Conservation (phyloP, 2,329 filamentous ascomycete genomes). For the Aspergillus glaucus region DNA sequence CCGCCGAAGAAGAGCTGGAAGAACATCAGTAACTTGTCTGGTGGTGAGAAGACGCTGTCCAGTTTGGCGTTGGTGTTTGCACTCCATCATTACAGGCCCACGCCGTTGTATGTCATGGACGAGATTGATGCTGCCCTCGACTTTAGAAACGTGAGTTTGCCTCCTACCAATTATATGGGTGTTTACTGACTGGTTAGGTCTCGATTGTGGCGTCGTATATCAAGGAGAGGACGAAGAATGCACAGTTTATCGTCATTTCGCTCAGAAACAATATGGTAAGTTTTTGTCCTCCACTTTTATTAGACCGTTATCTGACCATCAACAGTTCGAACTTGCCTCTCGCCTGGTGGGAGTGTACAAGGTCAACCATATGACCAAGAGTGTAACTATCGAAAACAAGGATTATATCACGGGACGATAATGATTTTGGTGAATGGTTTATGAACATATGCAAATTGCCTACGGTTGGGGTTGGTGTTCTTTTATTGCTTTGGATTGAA, state of each 20-base stretch:
- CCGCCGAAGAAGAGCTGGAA: slow-evolving; percentile 99
- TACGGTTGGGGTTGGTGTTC: not conserved
- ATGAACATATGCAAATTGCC: not conserved
- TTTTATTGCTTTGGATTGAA: not conserved
- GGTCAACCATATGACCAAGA: slow-evolving; percentile 98
- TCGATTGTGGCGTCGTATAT: slow-evolving; percentile 98
- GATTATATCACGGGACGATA: slow-evolving; percentile 57
- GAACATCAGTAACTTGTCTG: slow-evolving; percentile 92
- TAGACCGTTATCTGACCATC: slow-evolving; percentile 4
- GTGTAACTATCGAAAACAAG: slow-evolving; percentile 78
- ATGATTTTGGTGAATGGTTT: slow-evolving; percentile 8
- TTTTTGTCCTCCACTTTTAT: not conserved
- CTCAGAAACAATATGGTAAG: slow-evolving; percentile 88
- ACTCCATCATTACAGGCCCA: slow-evolving; percentile 95
- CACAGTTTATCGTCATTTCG: slow-evolving; percentile 97
- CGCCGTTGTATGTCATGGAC: slow-evolving; percentile 97
- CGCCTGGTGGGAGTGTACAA: slow-evolving; percentile 97
- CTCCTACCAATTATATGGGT: not conserved
- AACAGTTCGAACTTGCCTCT: slow-evolving; percentile 81
- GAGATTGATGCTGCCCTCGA: slow-evolving; percentile 97
- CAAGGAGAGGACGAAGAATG: slow-evolving; percentile 98
- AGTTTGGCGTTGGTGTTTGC: slow-evolving; percentile 95
- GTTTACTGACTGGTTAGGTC: slow-evolving; percentile 50
- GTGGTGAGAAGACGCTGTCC: slow-evolving; percentile 94
- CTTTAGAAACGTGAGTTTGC: slow-evolving; percentile 80